phyloP scores from a whole-genome alignment of 495 filamentous ascomycete species.

The Podospora pseudocomata region DNA sequence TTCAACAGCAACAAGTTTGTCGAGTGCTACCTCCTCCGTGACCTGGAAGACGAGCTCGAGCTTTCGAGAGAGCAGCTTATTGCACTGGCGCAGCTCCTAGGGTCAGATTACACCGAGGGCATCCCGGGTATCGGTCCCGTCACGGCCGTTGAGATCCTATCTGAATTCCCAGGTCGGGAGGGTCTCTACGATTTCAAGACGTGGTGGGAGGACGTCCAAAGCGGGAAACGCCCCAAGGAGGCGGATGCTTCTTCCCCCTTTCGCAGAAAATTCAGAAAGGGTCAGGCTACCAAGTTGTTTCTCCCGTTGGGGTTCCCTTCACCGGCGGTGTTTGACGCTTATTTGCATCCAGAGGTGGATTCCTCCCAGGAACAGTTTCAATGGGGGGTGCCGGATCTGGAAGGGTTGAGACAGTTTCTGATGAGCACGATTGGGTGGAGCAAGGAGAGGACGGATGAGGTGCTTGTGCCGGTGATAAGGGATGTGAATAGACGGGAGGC shows the following conservation, averaged over 20 bases:
- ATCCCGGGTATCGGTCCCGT: conserved; percentile 88
- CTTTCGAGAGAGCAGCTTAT: conserved; percentile 81
- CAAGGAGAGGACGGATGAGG: conserved; percentile 86
- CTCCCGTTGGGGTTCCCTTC: conserved; percentile 75
- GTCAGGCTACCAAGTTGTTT: conserved; percentile 75
- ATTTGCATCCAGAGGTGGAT: conserved; percentile 83
- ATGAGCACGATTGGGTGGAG: conserved; percentile 94
- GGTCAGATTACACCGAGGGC: conserved; percentile 92
- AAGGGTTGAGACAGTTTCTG: conserved; percentile 76
- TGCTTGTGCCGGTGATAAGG: conserved; percentile 86
- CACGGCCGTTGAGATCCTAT: conserved; percentile 84
- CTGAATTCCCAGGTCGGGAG: conserved; percentile 67
- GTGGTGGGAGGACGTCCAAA: conserved; percentile 83
- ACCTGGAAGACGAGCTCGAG: conserved; percentile 85
- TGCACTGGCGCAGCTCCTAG: conserved; percentile 80
- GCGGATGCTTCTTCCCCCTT: conserved; percentile 58
- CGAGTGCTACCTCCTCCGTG: conserved; percentile 86
- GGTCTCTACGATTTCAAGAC: conserved; percentile 65
- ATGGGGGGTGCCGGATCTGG: conserved; percentile 93
- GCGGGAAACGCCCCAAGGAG: conserved; percentile 45
- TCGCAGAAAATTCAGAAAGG: conserved; percentile 75
- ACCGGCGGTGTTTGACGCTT: conserved; percentile 66
- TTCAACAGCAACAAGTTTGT: conserved; percentile 97
- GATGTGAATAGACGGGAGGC: conserved; percentile 85
- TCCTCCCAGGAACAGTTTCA: conserved; percentile 70